Percentiles rank a stretch among this genome's conserved stretches.
Evolutionary conservation across 805 yeast species (phyloP).

Genomic region (Jamesozyma piceae): DNA sequence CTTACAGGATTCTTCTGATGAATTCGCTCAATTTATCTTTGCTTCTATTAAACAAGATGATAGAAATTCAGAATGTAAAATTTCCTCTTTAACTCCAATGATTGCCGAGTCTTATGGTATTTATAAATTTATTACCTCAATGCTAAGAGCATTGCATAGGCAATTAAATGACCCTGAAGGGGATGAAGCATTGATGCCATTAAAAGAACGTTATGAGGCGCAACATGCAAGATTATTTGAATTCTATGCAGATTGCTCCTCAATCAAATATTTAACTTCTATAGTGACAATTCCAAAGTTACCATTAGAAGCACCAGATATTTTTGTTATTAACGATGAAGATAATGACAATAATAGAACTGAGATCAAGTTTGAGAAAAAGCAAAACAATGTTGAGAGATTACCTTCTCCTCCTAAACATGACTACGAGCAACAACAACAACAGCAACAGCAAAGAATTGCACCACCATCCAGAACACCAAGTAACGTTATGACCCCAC

Average conservation of each 20-base stretch:
- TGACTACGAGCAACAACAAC: background rate
- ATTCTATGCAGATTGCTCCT: constrained; percentile 83
- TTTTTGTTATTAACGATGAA: constrained; percentile 11
- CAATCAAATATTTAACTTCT: constrained; percentile 70
- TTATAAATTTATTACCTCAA: constrained; percentile 76
- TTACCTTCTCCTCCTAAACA: background rate
- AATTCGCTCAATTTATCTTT: constrained; percentile 65
- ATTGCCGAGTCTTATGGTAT: constrained; percentile 90
- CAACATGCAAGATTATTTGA: constrained; percentile 65
- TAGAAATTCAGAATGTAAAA: constrained; percentile 56
- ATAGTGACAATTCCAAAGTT: constrained; percentile 44
- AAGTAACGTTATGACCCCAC: constrained; percentile 6
- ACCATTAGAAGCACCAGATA: constrained; percentile 32
- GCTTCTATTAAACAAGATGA: constrained; percentile 54
- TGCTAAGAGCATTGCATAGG: constrained; percentile 80
- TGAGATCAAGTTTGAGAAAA: constrained; percentile 11
- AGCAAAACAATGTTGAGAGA: background rate
- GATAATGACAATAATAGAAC: constrained; percentile 20
- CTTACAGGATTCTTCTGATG: constrained; percentile 75
- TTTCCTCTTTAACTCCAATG: constrained; percentile 80
- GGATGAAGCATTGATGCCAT: constrained; percentile 67
- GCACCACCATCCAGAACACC: constrained; percentile 1
- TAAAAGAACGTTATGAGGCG: constrained; percentile 58
- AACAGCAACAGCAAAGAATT: background rate
- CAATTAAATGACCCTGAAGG: constrained; percentile 43